phyloP scores from a whole-genome alignment of 805 yeast genomes.

The Hanseniaspora mollemarum region DNA sequence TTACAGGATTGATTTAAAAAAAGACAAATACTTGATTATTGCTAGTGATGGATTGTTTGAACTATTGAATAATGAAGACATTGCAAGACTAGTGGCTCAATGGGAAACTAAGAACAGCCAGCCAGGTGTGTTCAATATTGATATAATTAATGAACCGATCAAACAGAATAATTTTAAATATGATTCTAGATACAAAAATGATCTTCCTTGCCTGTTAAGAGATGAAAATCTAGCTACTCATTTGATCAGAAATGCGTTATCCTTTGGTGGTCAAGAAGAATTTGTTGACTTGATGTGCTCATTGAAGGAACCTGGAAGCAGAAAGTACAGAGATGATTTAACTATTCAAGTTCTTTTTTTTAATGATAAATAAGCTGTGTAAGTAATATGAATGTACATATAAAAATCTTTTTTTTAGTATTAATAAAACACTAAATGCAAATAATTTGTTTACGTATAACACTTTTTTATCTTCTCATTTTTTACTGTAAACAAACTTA shows the following conservation, averaged over 20 bases:
- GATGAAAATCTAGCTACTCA: slow-evolving; percentile 90
- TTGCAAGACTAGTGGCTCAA: slow-evolving; percentile 79
- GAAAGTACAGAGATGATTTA: slow-evolving; percentile 88
- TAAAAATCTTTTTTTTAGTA: not conserved
- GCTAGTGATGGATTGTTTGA: slow-evolving; percentile 94
- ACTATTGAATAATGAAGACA: slow-evolving; percentile 81
- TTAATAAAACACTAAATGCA: too few relatives aligned
- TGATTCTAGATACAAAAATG: slow-evolving; percentile 27
- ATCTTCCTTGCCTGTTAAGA: slow-evolving; percentile 37
- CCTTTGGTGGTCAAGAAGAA: slow-evolving; percentile 78
- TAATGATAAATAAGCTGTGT: slow-evolving; percentile 39
- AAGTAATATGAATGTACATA: not conserved
- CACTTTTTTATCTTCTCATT: too few relatives aligned
- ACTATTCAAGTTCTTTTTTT: slow-evolving; percentile 94
- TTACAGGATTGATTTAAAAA: slow-evolving; percentile 55
- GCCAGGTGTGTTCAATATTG: slow-evolving; percentile 56
- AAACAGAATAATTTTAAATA: slow-evolving; percentile 59
- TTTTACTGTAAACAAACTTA: not conserved
- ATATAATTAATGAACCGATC: slow-evolving; percentile 41
- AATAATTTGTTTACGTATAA: too few relatives aligned
- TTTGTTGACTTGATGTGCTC: slow-evolving; percentile 79
- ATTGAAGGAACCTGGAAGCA: slow-evolving; percentile 81
- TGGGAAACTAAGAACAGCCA: slow-evolving; percentile 38
- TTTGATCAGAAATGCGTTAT: slow-evolving; percentile 80
- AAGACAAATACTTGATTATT: slow-evolving; percentile 77